phyloP scores from a whole-genome alignment of 345 rosid species.

The Gossypium mustelinum region DNA sequence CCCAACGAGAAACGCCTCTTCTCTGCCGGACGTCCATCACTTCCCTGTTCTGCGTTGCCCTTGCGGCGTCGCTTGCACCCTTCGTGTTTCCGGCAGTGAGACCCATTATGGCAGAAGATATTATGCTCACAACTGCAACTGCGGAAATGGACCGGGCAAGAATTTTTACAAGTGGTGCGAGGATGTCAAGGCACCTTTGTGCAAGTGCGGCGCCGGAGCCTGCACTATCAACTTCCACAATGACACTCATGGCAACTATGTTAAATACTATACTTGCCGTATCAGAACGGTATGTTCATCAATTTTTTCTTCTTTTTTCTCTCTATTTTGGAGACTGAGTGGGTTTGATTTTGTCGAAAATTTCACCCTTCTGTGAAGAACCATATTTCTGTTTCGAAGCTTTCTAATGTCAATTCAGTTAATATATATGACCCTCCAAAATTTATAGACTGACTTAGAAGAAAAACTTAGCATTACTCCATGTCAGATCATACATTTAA shows the following conservation, averaged over 20 bases:
- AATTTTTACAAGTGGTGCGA: neutral
- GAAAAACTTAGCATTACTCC: neutral
- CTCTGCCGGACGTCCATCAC: neutral
- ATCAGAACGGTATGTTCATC: neutral
- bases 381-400: neutral
- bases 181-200: neutral
- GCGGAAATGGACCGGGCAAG: neutral
- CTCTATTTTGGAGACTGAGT: neutral
- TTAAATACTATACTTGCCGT: conserved; percentile 7
- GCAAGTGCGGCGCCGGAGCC: conserved; percentile 5
- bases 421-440: neutral
- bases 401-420: too few species aligned
- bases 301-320: neutral
- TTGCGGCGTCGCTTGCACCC: neutral
- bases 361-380: neutral
- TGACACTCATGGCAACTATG: neutral
- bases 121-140: neutral
- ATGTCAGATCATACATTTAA: neutral
- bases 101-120: neutral
- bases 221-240: neutral
- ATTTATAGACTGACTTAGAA: neutral
- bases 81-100: neutral
- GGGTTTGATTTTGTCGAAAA: neutral
- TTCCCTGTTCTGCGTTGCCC: conserved; percentile 1
- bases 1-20: neutral